A percentile compares a stretch with the other conserved stretches of the same genome.
phyloP scores from a whole-genome alignment of 352 stramenopile species.

The Paralagenidium karlingii region DNA sequence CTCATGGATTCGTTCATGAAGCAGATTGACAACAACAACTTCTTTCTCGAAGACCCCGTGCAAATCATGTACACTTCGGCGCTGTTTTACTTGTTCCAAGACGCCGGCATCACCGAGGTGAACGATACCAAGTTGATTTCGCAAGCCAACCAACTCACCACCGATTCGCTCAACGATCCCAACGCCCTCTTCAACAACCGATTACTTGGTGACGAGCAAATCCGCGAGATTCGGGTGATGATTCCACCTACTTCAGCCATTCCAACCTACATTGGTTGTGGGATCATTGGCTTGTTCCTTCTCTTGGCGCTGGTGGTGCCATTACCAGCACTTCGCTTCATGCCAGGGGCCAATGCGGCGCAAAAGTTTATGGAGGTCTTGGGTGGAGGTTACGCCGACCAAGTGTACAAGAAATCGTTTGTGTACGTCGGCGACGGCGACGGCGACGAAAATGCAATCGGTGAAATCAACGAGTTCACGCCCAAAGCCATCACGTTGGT shows the following conservation, averaged over 20 bases:
- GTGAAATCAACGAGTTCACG: too few species aligned
- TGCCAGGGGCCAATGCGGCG: constrained; percentile 10
- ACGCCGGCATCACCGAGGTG: constrained; percentile 1
- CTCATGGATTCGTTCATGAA: constrained; percentile 8
- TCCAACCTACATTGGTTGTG: constrained; percentile 13
- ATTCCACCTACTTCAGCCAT: constrained; percentile 20
- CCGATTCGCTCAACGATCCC: too few species aligned
- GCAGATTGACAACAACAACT: background rate
- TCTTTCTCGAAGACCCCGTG: constrained; percentile 1
- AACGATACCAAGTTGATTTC: too few species aligned
- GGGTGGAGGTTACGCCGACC: constrained; percentile 9
- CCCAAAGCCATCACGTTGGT: too few species aligned
- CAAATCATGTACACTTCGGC: background rate
- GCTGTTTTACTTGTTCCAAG: background rate
- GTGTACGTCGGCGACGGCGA: too few species aligned
- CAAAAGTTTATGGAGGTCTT: constrained; percentile 15
- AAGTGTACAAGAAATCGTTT: constrained; percentile 18
- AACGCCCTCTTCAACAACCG: constrained; percentile 12
- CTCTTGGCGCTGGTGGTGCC: constrained; percentile 15
- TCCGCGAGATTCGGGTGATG: constrained; percentile 13
- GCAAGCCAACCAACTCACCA: too few species aligned
- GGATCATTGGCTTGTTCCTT: constrained; percentile 10
- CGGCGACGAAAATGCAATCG: too few species aligned
- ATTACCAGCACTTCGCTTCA: constrained; percentile 9
- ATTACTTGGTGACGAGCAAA: constrained; percentile 20